A percentile compares a stretch with the other conserved stretches of the same genome.
phyloP scores from a whole-genome alignment of 306 rosid species.

The Glycine tomentella region DNA sequence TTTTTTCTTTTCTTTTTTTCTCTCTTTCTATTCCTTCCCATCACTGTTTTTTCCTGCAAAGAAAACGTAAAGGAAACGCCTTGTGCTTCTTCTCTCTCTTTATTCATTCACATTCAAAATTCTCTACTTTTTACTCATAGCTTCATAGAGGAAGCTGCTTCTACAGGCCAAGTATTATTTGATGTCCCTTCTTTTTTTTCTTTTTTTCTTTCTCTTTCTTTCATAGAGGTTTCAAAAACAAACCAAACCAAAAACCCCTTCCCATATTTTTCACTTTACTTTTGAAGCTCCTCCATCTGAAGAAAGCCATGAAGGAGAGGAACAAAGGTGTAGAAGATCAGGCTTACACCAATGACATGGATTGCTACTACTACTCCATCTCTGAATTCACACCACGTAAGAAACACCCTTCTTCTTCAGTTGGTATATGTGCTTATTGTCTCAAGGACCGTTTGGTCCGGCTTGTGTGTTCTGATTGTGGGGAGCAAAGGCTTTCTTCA shows the following conservation, averaged over 20 bases:
- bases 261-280: conserved; percentile 41
- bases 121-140: conserved; percentile 47
- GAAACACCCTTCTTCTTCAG: conserved; percentile 84
- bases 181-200: not conserved
- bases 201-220: conserved; percentile 2
- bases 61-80: too few relatives aligned
- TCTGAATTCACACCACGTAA: conserved; percentile 77
- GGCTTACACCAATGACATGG: conserved; percentile 64
- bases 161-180: conserved; percentile 44
- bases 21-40: conserved; percentile 25
- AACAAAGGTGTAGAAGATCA: conserved; percentile 72
- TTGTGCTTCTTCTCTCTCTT: too few relatives aligned
- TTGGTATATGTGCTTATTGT: conserved; percentile 90
- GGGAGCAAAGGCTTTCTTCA: too few relatives aligned
- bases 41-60: too few relatives aligned
- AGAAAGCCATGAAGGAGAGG: conserved; percentile 71
- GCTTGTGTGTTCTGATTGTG: conserved; percentile 96
- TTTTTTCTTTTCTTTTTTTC: too few relatives aligned
- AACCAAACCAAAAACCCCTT: too few relatives aligned
- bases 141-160: conserved; percentile 47
- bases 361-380: conserved; percentile 72
- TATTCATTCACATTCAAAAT: too few relatives aligned
- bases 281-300: conserved; percentile 39
- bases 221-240: not conserved
- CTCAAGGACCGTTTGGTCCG: conserved; percentile 81